Evolutionary conservation across 169 alveolate genomes (phyloP), one percentile per base, ranked within the genome.

Genomic region (Eimeria acervulina): DNA sequence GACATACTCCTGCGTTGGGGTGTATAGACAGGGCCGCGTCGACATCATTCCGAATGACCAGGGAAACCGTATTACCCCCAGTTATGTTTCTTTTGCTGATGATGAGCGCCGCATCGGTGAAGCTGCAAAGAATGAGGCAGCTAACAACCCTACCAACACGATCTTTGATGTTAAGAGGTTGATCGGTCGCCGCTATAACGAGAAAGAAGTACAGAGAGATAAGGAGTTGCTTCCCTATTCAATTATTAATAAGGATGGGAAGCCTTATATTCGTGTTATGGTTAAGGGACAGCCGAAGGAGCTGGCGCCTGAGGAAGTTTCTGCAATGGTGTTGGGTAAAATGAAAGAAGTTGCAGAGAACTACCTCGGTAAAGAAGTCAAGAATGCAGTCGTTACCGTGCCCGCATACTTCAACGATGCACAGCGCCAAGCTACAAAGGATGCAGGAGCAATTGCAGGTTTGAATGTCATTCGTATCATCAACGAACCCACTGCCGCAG

Each of bases 401-500:
- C 98, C 98, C 13, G 99, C 99, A 36, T 99, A 99, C 97, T 99
- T 99, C 99, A 99, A 99, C 97, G 99, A 99, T 97, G 99, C 99
- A 4, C 99, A 99, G 97, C 98, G 99, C 95, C 99, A 99, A 97
- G 99, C 99, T 59, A 99, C 99, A 66, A 99, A 99, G 98, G 99
- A 95, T 84, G 99, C 99, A 33, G 99, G 99, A 47, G 97, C 99
- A 88, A 99, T 99, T 95, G 99, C 99, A n/a, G 99, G 99, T 15
- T 96, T 99, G 89, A 99, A 99, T 89, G 99, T 99, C 63, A 97
- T 99, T 51, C 99, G 99, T 91, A 99, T 99, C 95, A 98, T 99
- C 95, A 99, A 99, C 97, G 99, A 99, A 95, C 99, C 99, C 94
- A 99, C 99, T 13, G 99, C 99, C 31, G 99, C 99, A 31, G 99